Percentiles rank a stretch among this genome's conserved stretches.
phyloP scores from a whole-genome alignment of 768 basidiomycete species.

The Suillus plorans region DNA sequence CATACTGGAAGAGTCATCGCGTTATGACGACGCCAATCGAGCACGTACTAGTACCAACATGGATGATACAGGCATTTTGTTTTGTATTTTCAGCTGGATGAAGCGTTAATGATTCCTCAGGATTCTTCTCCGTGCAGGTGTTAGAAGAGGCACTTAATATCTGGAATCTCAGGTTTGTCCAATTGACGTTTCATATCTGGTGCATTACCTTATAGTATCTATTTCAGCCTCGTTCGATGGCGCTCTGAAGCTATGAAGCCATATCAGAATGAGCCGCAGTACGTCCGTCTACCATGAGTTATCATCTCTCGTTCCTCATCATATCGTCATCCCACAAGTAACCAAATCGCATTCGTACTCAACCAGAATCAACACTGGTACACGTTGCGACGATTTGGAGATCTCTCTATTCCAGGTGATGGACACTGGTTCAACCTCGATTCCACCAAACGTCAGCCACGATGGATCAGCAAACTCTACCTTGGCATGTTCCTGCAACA shows the following conservation, averaged over 20 bases:
- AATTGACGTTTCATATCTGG: slow-evolving; percentile 9
- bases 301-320: slow-evolving; percentile 7
- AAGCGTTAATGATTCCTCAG: slow-evolving; percentile 34
- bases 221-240: slow-evolving; percentile 75
- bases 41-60: slow-evolving; percentile 67
- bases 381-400: slow-evolving; percentile 79
- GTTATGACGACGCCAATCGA: slow-evolving; percentile 48
- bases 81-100: not conserved
- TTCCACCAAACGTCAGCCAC: slow-evolving; percentile 65
- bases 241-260: slow-evolving; percentile 77
- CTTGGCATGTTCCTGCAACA: slow-evolving; percentile 85
- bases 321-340: slow-evolving; percentile 39
- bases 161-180: slow-evolving; percentile 73
- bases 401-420: slow-evolving; percentile 39
- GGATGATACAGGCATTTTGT: slow-evolving; percentile 78
- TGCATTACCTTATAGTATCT: slow-evolving; percentile 11
- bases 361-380: slow-evolving; percentile 91
- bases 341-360: slow-evolving; percentile 84
- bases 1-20: slow-evolving; percentile 50
- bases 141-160: slow-evolving; percentile 81
- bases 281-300: slow-evolving; percentile 28
- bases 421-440: slow-evolving; percentile 91
- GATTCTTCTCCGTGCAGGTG: slow-evolving; percentile 92
- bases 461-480: slow-evolving; percentile 84
- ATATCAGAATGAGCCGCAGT: slow-evolving; percentile 80